Evolutionary conservation across 2,329 filamentous ascomycete species (phyloP).

Genomic region (Aschersonia sp.): DNA sequence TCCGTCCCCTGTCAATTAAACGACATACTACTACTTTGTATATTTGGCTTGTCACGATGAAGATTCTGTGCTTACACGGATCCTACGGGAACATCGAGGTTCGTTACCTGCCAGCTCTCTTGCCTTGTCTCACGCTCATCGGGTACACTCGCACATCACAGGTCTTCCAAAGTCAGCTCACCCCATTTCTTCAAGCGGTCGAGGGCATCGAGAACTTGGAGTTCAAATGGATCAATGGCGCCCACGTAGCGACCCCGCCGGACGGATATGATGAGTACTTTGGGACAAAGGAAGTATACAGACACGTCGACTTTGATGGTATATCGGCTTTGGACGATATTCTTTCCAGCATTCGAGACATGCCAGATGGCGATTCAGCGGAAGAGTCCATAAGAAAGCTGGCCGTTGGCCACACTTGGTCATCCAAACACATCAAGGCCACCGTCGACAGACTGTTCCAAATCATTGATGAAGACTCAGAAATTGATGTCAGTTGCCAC

Average conservation of each 20-base stretch:
- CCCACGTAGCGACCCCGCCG: neutral
- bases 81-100: conserved; percentile 2
- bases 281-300: conserved; percentile 1
- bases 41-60: neutral
- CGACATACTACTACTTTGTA: neutral
- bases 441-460: neutral
- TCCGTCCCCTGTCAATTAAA: neutral
- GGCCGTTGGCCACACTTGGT: neutral
- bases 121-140: neutral
- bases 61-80: conserved; percentile 4
- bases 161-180: conserved; percentile 1
- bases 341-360: neutral
- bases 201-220: neutral
- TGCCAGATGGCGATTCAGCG: neutral
- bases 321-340: conserved; percentile 1
- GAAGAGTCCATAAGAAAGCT: conserved; percentile 1
- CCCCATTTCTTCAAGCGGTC: conserved; percentile 1
- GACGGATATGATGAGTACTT: conserved; percentile 2
- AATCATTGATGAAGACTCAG: conserved; percentile 1
- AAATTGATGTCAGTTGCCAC: conserved; percentile 1
- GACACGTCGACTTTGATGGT: conserved; percentile 2
- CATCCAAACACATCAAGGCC: neutral
- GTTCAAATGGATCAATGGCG: conserved; percentile 4
- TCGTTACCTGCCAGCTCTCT: neutral
- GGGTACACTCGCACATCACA: neutral